Evolutionary conservation across 306 rosid genomes (phyloP), one percentile per base, ranked within the genome.

Genomic region (barrel medic (Medicago truncatula)): DNA sequence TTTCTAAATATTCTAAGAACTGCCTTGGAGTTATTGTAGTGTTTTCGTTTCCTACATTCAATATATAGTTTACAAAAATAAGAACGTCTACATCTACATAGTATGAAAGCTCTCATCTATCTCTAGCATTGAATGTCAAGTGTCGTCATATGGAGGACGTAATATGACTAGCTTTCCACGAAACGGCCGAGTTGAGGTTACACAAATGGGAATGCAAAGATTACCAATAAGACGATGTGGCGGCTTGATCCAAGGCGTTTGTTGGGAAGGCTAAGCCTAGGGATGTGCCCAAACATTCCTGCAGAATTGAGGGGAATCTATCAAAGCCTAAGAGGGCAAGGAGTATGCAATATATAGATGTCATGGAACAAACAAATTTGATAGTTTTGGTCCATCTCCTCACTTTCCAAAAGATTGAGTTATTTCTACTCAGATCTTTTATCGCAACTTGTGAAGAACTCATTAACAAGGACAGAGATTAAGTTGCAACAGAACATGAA

Each of bases 301-400:
- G 57, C 44, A 62, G 66, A 71, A 53, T 40, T 25, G 40, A 62
- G 56, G 71, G 47, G 76, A 70, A 46, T 60, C 66, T 50, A 62
- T 63, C 67, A 62, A 38, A 66, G 57, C 28, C 64, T 50, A 61
- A 5, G 43, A 38, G 31, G 73, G 66, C 31, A 20, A 60, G 38
- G 71, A 70, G 18, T 59, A 23, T n/a, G 56, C 57, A 49, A 11
- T 23, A 60, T 21, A 36, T 70, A 16, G 52, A 44, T 56, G 23
- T 70, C 65, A 18, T 31, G 18, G 12, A 9, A 71, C 34, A 23
- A 49, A 14, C 11, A 60, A 78, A 15, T 36, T 77, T 20, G 54
- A 7, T 47, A 78, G 76, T 21, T 57, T 68, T 68, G 75, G 53
- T 58, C 62, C 18, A 58, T 77, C 62, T 67, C 47, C 44, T 74